Base-by-base conservation (phyloP, 139 green algal genomes). In the Haematococcus lacustris region DNA sequence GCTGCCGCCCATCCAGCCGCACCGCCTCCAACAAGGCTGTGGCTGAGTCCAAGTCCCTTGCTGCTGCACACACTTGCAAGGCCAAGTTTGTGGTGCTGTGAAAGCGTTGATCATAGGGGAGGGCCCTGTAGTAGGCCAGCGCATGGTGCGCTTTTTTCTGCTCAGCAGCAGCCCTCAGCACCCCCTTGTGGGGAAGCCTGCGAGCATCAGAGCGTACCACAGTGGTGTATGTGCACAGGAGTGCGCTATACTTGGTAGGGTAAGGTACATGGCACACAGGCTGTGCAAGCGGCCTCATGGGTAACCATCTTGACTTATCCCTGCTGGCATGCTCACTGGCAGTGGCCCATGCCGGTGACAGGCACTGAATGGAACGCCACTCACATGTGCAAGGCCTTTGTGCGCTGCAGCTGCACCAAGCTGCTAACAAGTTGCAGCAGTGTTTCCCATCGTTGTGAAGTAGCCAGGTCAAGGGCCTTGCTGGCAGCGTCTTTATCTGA, bases 21-120 rank as follows among this genome's bases (percentile, higher is more conserved):
- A 66, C 73, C 35, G 80, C 34, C 40, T 83, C 74, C 39, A 83
- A 4, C 35, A 78, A 26, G 13, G 59, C 39, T 35, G 69, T 66
- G 6, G 37, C 77, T 0, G 50, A 33, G 2, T 70, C 66, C 0
- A 76, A 50, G 57, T 78, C 77, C 3, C 77, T 30, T 33, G 66
- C 72, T 9, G 13, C 61, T 0, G 72, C 71, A 17, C 77, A 74
- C 1, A 76, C 62, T 53, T 73, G 26, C 43, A 83, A 28, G 2
- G 43, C 74, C 68, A 75, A 51, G 68, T 70, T 75, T 61, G 66
- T 75, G 2, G 38, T 39, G 2, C 41, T 35, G 2, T 34, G 17
- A 9, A 33, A 17, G 28, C 51, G 59, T 9, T 71, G 63, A 5
- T 21, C 25, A 7, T 41, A 57, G 9, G 74, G 74, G 33, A 80